These are phyloP conservation scores for Dioscorea cayenensis DNA, from an alignment of 116 monocot genomes.

Conservation along the genomic window DNA sequence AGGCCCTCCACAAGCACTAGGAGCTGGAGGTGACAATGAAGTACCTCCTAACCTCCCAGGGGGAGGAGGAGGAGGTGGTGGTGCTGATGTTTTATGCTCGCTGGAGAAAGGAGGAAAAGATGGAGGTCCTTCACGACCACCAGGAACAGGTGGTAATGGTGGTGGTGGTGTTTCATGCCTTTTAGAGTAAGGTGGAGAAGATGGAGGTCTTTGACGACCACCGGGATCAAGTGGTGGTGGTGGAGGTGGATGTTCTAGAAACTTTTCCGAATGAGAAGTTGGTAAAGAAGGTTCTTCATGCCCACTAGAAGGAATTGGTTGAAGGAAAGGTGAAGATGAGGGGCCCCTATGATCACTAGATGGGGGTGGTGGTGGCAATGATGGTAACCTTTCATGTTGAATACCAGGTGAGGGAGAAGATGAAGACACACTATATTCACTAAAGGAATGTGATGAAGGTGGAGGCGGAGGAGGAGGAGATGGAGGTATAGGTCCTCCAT, in stretches of 20 bases:
- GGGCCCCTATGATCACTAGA: background rate
- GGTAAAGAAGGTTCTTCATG: too few species aligned
- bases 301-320: background rate
- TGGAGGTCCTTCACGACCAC: background rate
- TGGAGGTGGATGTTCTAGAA: too few species aligned
- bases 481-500: too few species aligned
- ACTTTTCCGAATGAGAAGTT: too few species aligned
- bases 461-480: too few species aligned
- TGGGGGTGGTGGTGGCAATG: background rate
- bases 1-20: background rate
- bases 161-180: too few species aligned
- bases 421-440: background rate
- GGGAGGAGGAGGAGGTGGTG: background rate
- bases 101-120: background rate
- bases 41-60: too few species aligned
- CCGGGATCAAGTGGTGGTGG: too few species aligned
- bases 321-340: slow-evolving; percentile 9
- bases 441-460: too few species aligned
- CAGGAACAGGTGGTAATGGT: background rate
- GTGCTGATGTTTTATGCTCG: background rate
- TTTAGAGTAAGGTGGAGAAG: too few species aligned
- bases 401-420: slow-evolving; percentile 4
- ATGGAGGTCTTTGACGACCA: too few species aligned
- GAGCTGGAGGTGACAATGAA: background rate
- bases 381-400: too few species aligned